Percentiles rank a stretch among this genome's conserved stretches.
Evolutionary conservation across 805 yeast genomes (phyloP).

Genomic region (Candida piceae): DNA sequence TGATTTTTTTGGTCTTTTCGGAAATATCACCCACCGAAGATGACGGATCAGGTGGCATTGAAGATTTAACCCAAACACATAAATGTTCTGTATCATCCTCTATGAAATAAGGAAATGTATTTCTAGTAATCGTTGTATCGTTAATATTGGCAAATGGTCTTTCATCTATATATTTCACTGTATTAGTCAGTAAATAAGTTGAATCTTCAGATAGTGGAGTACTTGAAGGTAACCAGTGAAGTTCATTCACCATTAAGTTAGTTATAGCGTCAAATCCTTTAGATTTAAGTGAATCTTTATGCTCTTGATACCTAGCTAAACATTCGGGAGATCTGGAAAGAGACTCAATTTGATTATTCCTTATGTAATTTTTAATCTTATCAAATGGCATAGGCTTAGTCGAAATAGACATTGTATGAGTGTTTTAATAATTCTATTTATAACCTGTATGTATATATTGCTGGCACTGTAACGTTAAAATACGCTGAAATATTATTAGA

Average conservation of each 20-base stretch:
- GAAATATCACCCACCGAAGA: slow-evolving; percentile 50
- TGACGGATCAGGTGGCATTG: slow-evolving; percentile 46
- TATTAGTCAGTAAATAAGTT: slow-evolving; percentile 9
- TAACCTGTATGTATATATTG: too few relatives aligned
- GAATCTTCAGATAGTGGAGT: slow-evolving; percentile 14
- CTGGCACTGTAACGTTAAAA: too few relatives aligned
- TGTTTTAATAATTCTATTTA: too few relatives aligned
- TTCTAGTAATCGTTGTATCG: slow-evolving; percentile 44
- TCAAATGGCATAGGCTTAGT: slow-evolving; percentile 42
- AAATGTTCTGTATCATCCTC: slow-evolving; percentile 48
- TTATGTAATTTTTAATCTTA: slow-evolving; percentile 34
- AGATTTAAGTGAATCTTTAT: slow-evolving; percentile 36
- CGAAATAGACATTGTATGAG: slow-evolving; percentile 16
- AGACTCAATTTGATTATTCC: slow-evolving; percentile 37
- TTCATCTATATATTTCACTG: slow-evolving; percentile 28
- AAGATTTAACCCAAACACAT: slow-evolving; percentile 62
- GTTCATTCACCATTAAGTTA: slow-evolving; percentile 41
- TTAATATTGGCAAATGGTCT: slow-evolving; percentile 36
- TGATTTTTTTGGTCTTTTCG: slow-evolving; percentile 32
- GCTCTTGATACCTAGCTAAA: slow-evolving; percentile 40
- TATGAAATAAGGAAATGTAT: slow-evolving; percentile 67
- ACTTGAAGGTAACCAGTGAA: slow-evolving; percentile 43
- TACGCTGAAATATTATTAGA: too few relatives aligned
- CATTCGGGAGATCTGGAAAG: slow-evolving; percentile 45
- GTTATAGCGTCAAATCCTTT: slow-evolving; percentile 40